Evolutionary conservation across 495 filamentous ascomycete genomes (phyloP).

Genomic region (Glonium stellatum): DNA sequence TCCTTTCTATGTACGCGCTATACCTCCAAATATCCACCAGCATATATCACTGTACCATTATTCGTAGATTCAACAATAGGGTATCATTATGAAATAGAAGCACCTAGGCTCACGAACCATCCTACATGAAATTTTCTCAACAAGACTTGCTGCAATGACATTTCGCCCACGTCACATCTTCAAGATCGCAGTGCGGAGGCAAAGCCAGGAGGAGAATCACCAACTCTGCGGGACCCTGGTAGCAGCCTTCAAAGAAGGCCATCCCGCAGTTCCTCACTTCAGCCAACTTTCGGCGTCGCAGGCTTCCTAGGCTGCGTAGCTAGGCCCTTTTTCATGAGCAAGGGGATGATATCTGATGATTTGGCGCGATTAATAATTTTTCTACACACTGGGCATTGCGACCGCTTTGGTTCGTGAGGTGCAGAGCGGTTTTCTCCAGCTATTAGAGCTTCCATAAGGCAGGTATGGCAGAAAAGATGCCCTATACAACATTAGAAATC

Average conservation of each 20-base stretch:
- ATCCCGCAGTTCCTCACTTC: neutral
- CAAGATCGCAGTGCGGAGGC: neutral
- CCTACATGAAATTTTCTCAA: no score
- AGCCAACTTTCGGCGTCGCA: neutral
- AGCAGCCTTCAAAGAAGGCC: neutral
- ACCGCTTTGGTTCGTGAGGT: conserved; percentile 22
- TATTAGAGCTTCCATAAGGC: conserved; percentile 66
- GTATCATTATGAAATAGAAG: no score
- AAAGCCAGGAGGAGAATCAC: no score
- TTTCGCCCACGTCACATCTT: neutral
- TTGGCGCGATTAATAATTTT: conserved; percentile 30
- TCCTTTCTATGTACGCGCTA: no score
- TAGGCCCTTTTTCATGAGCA: conserved; percentile 32
- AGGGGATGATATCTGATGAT: conserved; percentile 27
- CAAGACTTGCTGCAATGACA: neutral
- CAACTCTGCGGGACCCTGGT: no score
- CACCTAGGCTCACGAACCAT: no score
- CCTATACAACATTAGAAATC: conserved; percentile 41
- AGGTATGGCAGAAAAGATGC: conserved; percentile 79
- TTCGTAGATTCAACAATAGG: no score
- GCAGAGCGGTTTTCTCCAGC: conserved; percentile 45
- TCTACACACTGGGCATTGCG: conserved; percentile 37
- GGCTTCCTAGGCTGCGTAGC: conserved; percentile 26
- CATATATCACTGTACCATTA: no score
- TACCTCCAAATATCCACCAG: no score